These are phyloP conservation scores for Sphaerulina musiva DNA, from an alignment of 2,329 filamentous ascomycete genomes.

Conservation along the genomic window DNA sequence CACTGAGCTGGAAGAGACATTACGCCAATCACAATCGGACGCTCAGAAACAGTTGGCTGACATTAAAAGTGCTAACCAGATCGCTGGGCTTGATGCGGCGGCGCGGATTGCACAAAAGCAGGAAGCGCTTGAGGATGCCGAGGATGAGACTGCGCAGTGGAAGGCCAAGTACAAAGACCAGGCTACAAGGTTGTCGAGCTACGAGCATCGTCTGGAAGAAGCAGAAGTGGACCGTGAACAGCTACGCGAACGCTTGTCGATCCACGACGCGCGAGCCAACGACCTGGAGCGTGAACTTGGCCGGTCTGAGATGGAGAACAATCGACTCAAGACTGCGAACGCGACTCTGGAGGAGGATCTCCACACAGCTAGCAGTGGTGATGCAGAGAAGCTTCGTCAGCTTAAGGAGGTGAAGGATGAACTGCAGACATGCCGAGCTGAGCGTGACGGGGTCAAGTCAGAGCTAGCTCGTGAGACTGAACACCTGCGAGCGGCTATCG, in stretches of 20 bases:
- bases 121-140: slow-evolving; percentile 40
- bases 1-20: slow-evolving; percentile 33
- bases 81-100: slow-evolving; percentile 41
- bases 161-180: slow-evolving; percentile 12
- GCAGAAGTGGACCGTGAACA: slow-evolving; percentile 12
- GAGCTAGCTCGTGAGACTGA: slow-evolving; percentile 32
- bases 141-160: slow-evolving; percentile 30
- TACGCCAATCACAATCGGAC: slow-evolving; percentile 25
- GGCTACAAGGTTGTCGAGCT: slow-evolving; percentile 7
- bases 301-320: background rate
- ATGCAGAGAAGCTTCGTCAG: slow-evolving; percentile 10
- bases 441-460: slow-evolving; percentile 1
- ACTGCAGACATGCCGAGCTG: slow-evolving; percentile 11
- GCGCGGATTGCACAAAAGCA: slow-evolving; percentile 41
- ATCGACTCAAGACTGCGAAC: slow-evolving; percentile 8
- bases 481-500: slow-evolving; percentile 35
- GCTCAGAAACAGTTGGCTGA: slow-evolving; percentile 34
- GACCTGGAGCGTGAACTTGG: slow-evolving; percentile 7
- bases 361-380: slow-evolving; percentile 4
- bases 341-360: slow-evolving; percentile 16
- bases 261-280: background rate
- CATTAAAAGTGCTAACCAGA: slow-evolving; percentile 38
- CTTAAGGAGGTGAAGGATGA: slow-evolving; percentile 15
- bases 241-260: slow-evolving; percentile 4
- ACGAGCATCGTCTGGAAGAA: slow-evolving; percentile 9